These are phyloP conservation scores for Ulota crispa DNA, from an alignment of 225 moss, liverwort and hornwort species.

Conservation along the genomic window DNA sequence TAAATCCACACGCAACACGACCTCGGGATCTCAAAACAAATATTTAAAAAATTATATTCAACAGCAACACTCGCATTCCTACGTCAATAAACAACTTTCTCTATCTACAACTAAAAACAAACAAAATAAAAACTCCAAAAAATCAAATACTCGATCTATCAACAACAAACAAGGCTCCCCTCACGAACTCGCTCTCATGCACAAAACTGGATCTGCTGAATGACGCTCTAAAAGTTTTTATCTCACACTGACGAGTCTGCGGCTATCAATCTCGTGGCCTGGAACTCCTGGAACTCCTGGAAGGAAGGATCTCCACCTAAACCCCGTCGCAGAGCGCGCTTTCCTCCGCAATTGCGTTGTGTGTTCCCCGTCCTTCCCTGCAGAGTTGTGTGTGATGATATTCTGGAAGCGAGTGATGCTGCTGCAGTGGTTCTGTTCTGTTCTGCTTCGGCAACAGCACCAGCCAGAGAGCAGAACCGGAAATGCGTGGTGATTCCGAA, in stretches of 20 bases:
- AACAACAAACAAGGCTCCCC: neutral
- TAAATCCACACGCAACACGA: neutral
- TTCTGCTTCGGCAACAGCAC: neutral
- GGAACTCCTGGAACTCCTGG: no score
- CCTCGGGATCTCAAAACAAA: constrained; percentile 17
- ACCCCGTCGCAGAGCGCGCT: neutral
- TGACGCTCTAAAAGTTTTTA: neutral
- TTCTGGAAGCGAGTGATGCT: constrained; percentile 1
- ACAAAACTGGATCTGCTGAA: constrained; percentile 17
- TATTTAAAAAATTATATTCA: neutral
- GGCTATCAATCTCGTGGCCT: neutral
- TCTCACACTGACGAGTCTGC: neutral
- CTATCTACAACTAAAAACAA: no score
- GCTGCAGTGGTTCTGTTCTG: neutral
- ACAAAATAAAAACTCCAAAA: neutral
- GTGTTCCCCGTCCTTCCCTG: neutral
- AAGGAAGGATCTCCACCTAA: constrained; percentile 14
- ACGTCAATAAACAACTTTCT: no score
- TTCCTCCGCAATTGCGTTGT: constrained; percentile 18
- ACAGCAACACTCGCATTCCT: neutral
- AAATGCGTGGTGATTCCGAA: neutral
- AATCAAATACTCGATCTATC: neutral
- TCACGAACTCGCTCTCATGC: neutral
- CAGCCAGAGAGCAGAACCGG: neutral
- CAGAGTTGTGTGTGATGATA: neutral